phyloP scores from a whole-genome alignment of 257 asterid genomes.

The Buddleja alternifolia region DNA sequence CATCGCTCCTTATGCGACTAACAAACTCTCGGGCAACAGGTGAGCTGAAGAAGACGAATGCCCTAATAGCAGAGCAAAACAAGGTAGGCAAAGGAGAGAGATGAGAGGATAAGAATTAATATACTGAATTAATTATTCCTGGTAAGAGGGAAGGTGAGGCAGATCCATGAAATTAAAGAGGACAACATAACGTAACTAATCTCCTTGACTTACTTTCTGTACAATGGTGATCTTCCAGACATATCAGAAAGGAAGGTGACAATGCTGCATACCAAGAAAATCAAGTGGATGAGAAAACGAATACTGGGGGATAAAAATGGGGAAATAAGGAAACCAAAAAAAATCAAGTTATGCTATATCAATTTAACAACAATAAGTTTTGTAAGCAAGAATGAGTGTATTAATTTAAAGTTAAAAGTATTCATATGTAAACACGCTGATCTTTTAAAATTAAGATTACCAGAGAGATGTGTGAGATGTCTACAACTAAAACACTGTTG shows the following conservation, averaged over 20 bases:
- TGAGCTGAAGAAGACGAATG: conserved; percentile 96
- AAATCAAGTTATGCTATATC: conserved; percentile 16
- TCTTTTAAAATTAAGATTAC: too few relatives aligned
- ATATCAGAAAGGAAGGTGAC: conserved; percentile 86
- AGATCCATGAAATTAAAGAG: conserved; percentile 19
- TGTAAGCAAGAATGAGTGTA: conserved; percentile 6
- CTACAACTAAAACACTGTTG: too few relatives aligned
- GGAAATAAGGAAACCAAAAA: conserved; percentile 11
- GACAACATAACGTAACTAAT: conserved; percentile 22
- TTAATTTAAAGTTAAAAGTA: conserved; percentile 2
- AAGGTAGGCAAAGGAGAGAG: conserved; percentile 23
- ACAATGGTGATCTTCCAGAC: conserved; percentile 91
- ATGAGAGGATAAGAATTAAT: conserved; percentile 21
- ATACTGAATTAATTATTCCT: conserved; percentile 29
- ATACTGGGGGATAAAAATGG: not conserved
- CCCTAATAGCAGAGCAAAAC: conserved; percentile 52
- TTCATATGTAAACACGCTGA: conserved; percentile 8
- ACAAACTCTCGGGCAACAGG: conserved; percentile 85
- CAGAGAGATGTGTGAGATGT: too few relatives aligned
- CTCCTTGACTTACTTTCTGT: conserved; percentile 74
- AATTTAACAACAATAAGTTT: conserved; percentile 2
- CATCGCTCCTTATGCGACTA: conserved; percentile 75
- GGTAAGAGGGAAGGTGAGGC: conserved; percentile 23
- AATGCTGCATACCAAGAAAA: conserved; percentile 70
- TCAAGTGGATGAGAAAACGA: conserved; percentile 25